Conservation (phyloP, 2,329 filamentous ascomycete genomes). For the Talaromyces sp. region DNA sequence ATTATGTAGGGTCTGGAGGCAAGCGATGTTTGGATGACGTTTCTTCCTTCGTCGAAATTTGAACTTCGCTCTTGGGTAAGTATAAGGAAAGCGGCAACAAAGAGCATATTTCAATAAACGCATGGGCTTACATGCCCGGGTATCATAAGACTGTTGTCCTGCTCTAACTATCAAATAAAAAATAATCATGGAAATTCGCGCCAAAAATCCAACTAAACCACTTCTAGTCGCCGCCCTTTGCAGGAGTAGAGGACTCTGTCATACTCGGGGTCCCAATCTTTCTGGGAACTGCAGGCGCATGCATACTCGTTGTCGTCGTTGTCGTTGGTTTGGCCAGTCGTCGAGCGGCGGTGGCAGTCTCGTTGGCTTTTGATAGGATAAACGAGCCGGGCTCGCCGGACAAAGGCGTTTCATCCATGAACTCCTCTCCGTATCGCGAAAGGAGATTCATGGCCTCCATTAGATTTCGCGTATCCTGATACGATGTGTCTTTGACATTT, state of each 20-base stretch:
- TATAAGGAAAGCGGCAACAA: not conserved
- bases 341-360: slow-evolving; percentile 21
- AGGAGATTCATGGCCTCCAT: slow-evolving; percentile 48
- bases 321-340: slow-evolving; percentile 11
- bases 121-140: not conserved
- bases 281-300: slow-evolving; percentile 10
- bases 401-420: slow-evolving; percentile 60
- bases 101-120: not conserved
- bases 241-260: slow-evolving; percentile 20
- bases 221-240: slow-evolving; percentile 32
- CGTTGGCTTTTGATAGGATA: slow-evolving; percentile 45
- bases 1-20: not conserved
- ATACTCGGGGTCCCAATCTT: slow-evolving; percentile 28
- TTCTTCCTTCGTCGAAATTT: not conserved
- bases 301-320: slow-evolving; percentile 1
- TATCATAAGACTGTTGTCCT: not conserved
- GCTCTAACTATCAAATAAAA: not conserved
- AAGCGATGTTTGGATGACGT: not conserved
- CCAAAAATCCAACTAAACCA: not conserved
- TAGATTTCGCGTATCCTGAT: slow-evolving; percentile 37
- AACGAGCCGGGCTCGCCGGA: slow-evolving; percentile 60
- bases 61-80: not conserved
- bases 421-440: slow-evolving; percentile 54
- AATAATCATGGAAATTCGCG: slow-evolving; percentile 1
- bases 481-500: slow-evolving; percentile 16